Evolutionary conservation across 2,329 filamentous ascomycete genomes (phyloP).

Genomic region (Pseudogymnoascus sp.): DNA sequence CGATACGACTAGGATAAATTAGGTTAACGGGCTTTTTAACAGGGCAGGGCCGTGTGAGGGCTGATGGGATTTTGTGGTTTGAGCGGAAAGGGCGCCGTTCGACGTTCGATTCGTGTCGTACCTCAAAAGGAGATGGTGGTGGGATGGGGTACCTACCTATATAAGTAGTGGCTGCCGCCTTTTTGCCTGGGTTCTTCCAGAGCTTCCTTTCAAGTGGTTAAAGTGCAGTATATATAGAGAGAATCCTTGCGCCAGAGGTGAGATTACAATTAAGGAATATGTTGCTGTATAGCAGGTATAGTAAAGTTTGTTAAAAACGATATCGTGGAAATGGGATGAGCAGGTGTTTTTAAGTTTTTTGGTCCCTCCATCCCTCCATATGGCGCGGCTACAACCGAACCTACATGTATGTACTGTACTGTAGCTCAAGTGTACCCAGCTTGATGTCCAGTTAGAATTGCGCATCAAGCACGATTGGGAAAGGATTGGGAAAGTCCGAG

Average conservation of each 20-base stretch:
- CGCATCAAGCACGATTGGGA: slow-evolving; percentile 2
- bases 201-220: not conserved
- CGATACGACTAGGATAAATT: not conserved
- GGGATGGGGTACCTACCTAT: not conserved
- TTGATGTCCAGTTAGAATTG: not conserved
- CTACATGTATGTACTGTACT: not conserved
- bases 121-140: not conserved
- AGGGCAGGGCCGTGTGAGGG: not conserved
- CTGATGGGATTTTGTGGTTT: not conserved
- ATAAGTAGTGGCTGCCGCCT: not conserved
- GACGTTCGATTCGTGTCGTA: not conserved
- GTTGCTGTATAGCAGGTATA: not conserved
- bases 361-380: not conserved
- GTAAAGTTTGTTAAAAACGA: not conserved
- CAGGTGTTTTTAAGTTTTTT: not conserved
- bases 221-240: not conserved
- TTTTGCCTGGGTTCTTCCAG: not conserved
- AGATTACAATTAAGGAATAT: not conserved
- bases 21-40: not conserved
- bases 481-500: not conserved
- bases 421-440: not conserved
- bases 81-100: not conserved
- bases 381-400: not conserved
- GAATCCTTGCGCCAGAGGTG: not conserved
- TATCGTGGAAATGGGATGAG: not conserved